Base-by-base conservation (phyloP, 2,329 filamentous ascomycete species). In the Chalaropsis ovoidea region DNA sequence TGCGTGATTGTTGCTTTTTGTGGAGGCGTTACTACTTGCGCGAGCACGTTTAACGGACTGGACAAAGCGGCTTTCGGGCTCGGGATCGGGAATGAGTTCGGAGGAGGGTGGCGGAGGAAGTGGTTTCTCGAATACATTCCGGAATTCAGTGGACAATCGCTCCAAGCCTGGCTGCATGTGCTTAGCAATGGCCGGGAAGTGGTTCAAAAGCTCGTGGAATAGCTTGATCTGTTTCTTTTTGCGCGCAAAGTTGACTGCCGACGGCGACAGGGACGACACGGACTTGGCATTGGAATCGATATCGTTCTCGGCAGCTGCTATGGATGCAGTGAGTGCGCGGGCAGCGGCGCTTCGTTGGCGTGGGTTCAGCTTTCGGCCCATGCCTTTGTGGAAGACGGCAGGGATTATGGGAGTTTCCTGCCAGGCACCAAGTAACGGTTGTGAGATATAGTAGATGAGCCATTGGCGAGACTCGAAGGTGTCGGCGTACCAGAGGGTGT, bases 131-230 rank as follows among this genome's bases (percentile, higher is more conserved):
- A 96, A 87, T 65, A 93, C 88, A 56, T 84, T 84, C 5, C 85
- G 87, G 73, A 99, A 97, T 70, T 97, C 92, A 68, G 87, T 86
- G 72, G 97, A 96, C 31, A 97, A 77, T 71, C 86, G 87, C 72
- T 99, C 93, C 42, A 99, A 76, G 0, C 94, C 94, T 1, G 87
- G 84, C 71, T 96, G 91, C 91, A 99, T 96, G 75, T 99, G 94
- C 67, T 90, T 84, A 27, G 92, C 91, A 71, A 99, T 97, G 83
- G 95, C 89, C 1, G 94, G 94, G 70, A 97, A 99, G 70, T 91
- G 86, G 70, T 89, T 89, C 52, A 99, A 80, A 15, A 99, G 81
- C 69, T 97, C 94, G 68, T 88, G 86, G 73, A 99, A 99, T 42
- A 84, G 90, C 75, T 86, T 90, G 73, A 99, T 88, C 67, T 95